Evolutionary conservation across 2,329 filamentous ascomycete species (phyloP).

Genomic region (Talaromyces sp.): DNA sequence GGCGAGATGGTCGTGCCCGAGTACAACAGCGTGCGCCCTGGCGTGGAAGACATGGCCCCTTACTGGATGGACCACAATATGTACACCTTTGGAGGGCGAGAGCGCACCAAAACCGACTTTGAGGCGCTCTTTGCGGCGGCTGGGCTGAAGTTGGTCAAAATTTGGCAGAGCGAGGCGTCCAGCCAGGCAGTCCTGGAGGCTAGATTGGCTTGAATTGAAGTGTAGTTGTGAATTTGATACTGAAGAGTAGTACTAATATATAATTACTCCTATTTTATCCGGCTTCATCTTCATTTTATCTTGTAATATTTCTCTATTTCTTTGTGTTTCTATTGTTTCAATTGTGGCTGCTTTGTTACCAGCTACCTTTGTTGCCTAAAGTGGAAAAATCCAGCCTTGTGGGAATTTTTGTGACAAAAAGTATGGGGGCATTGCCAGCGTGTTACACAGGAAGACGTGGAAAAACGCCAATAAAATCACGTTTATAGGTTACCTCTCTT

Average conservation of each 20-base stretch:
- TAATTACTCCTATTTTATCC: not conserved
- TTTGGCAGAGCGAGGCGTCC: constrained; percentile 16
- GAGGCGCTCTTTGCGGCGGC: constrained; percentile 15
- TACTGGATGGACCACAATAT: constrained; percentile 26
- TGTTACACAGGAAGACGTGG: not conserved
- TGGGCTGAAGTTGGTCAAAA: constrained; percentile 21
- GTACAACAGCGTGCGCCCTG: constrained; percentile 12
- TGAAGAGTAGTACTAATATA: not conserved
- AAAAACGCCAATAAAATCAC: not conserved
- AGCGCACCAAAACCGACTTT: constrained; percentile 21
- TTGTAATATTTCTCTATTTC: not conserved
- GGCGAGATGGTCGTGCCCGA: constrained; percentile 39
- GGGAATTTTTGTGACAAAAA: not conserved
- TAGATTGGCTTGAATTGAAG: constrained; percentile 1
- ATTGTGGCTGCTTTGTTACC: not conserved
- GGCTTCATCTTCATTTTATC: not conserved
- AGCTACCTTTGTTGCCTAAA: not conserved
- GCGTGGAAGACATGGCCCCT: constrained; percentile 20
- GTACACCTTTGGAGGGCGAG: constrained; percentile 26
- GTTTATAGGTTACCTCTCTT: not conserved
- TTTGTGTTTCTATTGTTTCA: not conserved
- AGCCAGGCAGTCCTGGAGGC: constrained; percentile 14
- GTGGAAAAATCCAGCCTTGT: not conserved
- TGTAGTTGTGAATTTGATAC: not conserved
- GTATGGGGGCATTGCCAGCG: not conserved